Base-by-base conservation (phyloP, 2,329 filamentous ascomycete genomes). In the Cytospora piceae region DNA sequence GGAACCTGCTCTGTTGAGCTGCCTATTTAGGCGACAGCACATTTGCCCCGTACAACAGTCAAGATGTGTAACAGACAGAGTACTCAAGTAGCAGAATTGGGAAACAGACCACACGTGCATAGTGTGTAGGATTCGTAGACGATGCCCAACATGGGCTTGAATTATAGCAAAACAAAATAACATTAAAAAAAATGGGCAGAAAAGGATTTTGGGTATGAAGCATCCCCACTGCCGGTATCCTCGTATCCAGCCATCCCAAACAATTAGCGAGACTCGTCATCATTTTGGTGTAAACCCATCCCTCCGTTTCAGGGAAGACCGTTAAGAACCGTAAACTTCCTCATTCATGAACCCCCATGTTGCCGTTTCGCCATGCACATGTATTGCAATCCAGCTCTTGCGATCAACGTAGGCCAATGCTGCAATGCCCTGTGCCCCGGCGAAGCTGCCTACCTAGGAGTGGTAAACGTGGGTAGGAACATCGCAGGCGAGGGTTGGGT, bases 201-300 rank as follows among this genome's bases (percentile, higher is more conserved):
- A 37, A 37, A 49, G 61, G 24, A 63, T 63, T 57, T 63, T 54
- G 29, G 55, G 29, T 57, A 46, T 57, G 53, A 52, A 57, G 39
- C 34, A 12, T 12, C 27, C 53, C 60, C 53, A 31, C 49, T 55
- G n/a, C 20, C 39, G 39, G 46, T 51, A 52, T 15, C 46, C 31
- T 53, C 12, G 12, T 17, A n/a, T 51, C 15, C 22, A 63, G 17
- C 31, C 46, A 34, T 24, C 53, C 54, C 31, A 29, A 27, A 57
- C 34, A 57, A 63, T 32, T 63, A 63, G 53, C 12, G 31, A 63
- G 53, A 51, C 61, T 63, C 53, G 37, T 57, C 51, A 63, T 63
- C 56, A 63, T 63, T 57, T 57, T 49, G 46, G 46, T 24, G 61
- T 52, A 51, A 54, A 57, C 32, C 51, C 53, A 57, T 29, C 61